Evolutionary conservation across 345 rosid genomes (phyloP).

Genomic region (Arabidopsis arenosa): DNA sequence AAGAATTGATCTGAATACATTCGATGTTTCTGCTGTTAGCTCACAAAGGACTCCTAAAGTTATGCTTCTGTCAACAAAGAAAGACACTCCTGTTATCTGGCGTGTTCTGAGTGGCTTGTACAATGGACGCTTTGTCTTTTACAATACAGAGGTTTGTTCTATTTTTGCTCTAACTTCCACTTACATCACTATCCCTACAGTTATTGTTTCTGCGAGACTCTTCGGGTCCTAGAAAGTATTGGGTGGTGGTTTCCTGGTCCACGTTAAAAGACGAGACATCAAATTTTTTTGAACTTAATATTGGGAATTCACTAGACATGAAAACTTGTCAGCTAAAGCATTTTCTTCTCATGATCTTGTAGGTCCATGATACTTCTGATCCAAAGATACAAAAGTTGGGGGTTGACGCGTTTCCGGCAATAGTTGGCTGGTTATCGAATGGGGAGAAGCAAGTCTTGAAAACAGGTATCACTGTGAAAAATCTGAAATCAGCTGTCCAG

Average conservation of each 20-base stretch:
- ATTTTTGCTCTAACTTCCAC: conserved; percentile 19
- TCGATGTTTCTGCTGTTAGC: conserved; percentile 47
- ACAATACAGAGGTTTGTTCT: conserved; percentile 67
- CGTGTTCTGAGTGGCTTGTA: conserved; percentile 87
- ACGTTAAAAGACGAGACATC: background rate
- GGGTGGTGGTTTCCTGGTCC: conserved; percentile 5
- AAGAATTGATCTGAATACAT: conserved; percentile 53
- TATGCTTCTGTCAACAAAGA: conserved; percentile 86
- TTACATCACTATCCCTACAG: background rate
- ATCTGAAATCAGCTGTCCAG: conserved; percentile 65
- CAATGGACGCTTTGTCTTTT: conserved; percentile 63
- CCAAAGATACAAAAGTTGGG: conserved; percentile 61
- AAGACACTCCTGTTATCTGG: conserved; percentile 83
- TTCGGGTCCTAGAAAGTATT: background rate
- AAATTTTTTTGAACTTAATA: conserved; percentile 1
- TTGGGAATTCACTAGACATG: background rate
- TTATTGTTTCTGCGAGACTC: background rate
- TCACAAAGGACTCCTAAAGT: conserved; percentile 57
- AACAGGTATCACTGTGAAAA: conserved; percentile 78
- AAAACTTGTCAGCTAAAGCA: conserved; percentile 4
- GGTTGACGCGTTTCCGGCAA: conserved; percentile 76
- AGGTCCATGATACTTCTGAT: conserved; percentile 75
- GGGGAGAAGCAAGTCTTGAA: conserved; percentile 75
- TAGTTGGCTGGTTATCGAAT: conserved; percentile 84
- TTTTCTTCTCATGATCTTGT: conserved; percentile 27